Base-by-base conservation (phyloP, 2,329 filamentous ascomycete genomes). In the Fusarium xylarioides region DNA sequence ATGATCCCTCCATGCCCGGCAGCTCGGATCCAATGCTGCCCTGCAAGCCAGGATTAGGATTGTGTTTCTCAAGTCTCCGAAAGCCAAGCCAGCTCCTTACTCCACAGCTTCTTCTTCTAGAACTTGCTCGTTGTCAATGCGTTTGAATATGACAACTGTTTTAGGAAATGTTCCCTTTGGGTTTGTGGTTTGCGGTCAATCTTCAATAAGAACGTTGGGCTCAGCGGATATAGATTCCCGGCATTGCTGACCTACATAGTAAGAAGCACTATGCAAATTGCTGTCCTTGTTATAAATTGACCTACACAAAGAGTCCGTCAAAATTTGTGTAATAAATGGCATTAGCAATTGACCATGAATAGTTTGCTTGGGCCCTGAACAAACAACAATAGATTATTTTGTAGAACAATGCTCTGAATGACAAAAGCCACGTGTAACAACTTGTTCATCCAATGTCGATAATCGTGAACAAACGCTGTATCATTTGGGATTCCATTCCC, bases 91-190 rank as follows among this genome's bases (percentile, higher is more conserved):
- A 62, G 56, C 49, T 58, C 53, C 30, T 54, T 71, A 42, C 70
- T 74, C 70, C 70, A 73, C 70, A 58, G 58, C 69, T 65, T 59
- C 57, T 54, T 58, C 64, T 74, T 73, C 72, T 74, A 74, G 72
- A 74, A 74, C 43, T 64, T 32, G 42, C 21, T 63, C 63, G 54
- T 62, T 74, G 66, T 68, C 70, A 63, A 49, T 71, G 71, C 62
- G 54, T 57, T 47, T 62, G 34, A 38, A 58, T 30, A 26, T 50
- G 35, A 18, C 26, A 26, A 30, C 53, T 35, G 37, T 50, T 46
- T 46, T 34, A 32, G 34, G 42, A 67, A 56, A 52, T 68, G 43
- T 49, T 46, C 44, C 56, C 49, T 67, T 35, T 57, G 60, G 60
- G 52, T 52, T 61, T 66, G 43, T 18, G n/a, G 9, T 30, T 38